Evolutionary conservation across 352 stramenopile species (phyloP).

Genomic region (Pythium scleroteichum): DNA sequence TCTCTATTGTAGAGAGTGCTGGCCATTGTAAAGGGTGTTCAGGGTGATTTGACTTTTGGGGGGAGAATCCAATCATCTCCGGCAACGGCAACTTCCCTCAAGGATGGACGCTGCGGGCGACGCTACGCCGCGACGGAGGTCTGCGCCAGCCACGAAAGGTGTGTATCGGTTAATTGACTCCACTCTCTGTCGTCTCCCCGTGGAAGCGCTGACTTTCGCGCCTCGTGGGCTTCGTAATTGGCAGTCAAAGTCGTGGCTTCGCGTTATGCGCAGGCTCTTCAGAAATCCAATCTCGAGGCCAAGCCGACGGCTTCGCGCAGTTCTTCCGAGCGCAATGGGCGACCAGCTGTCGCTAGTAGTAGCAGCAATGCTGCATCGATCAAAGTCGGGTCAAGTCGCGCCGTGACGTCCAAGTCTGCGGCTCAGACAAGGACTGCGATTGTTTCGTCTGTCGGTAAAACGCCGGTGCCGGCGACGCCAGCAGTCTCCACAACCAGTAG

Average conservation of each 20-base stretch:
- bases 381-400: conserved; percentile 19
- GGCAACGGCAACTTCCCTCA: background rate
- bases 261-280: conserved; percentile 54
- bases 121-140: conserved; percentile 15
- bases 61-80: conserved; percentile 1
- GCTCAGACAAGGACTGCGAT: conserved; percentile 13
- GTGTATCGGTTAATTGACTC: background rate
- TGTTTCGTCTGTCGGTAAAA: conserved; percentile 1
- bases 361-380: conserved; percentile 12
- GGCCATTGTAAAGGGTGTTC: background rate
- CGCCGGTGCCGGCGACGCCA: conserved; percentile 7
- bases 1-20: conserved; percentile 20
- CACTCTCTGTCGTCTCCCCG: background rate
- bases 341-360: conserved; percentile 3
- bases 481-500: conserved; percentile 4
- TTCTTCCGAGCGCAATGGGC: conserved; percentile 3
- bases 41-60: conserved; percentile 1
- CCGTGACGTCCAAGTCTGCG: background rate
- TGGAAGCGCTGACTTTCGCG: background rate
- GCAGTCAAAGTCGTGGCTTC: conserved; percentile 64
- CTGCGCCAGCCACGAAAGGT: conserved; percentile 26
- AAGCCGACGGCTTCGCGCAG: background rate
- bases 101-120: conserved; percentile 1
- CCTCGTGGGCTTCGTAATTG: background rate
- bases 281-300: conserved; percentile 40